Conservation (phyloP, 192 early-diverging fungal genomes). For the Endogone sp. region DNA sequence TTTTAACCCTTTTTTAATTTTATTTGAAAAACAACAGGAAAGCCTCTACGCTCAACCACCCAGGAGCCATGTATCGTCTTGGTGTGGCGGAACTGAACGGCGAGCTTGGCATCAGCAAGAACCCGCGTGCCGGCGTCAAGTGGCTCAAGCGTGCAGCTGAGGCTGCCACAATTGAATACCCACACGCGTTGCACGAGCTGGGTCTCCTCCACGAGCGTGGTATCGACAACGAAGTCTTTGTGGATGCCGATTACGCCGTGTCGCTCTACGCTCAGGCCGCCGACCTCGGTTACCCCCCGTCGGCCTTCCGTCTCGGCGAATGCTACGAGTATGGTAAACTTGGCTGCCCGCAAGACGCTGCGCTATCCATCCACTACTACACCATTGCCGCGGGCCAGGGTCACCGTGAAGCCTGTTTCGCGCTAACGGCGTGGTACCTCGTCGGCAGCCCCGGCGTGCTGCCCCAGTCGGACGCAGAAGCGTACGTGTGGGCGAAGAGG, state of each 20-base stretch:
- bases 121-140: conserved; percentile 55
- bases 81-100: conserved; percentile 59
- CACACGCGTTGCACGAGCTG: conserved; percentile 57
- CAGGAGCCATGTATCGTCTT: conserved; percentile 62
- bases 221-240: conserved; percentile 53
- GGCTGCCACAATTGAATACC: conserved; percentile 51
- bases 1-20: no score
- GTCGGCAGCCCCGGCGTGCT: conserved; percentile 50
- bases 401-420: conserved; percentile 60
- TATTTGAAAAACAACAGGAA: conserved; percentile 37
- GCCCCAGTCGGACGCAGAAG: conserved; percentile 57
- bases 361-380: conserved; percentile 54
- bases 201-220: conserved; percentile 54
- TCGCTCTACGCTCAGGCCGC: conserved; percentile 59
- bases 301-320: conserved; percentile 56
- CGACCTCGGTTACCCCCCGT: conserved; percentile 60
- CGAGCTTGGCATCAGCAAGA: conserved; percentile 45
- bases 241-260: conserved; percentile 59
- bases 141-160: conserved; percentile 58
- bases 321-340: conserved; percentile 64
- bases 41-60: conserved; percentile 63
- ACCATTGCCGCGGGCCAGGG: conserved; percentile 59
- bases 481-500: conserved; percentile 56
- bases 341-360: conserved; percentile 47
- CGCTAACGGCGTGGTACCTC: conserved; percentile 64